Evolutionary conservation across 345 rosid species (phyloP), one percentile per base, ranked within the genome.

Genomic region (Pistacia vera): DNA sequence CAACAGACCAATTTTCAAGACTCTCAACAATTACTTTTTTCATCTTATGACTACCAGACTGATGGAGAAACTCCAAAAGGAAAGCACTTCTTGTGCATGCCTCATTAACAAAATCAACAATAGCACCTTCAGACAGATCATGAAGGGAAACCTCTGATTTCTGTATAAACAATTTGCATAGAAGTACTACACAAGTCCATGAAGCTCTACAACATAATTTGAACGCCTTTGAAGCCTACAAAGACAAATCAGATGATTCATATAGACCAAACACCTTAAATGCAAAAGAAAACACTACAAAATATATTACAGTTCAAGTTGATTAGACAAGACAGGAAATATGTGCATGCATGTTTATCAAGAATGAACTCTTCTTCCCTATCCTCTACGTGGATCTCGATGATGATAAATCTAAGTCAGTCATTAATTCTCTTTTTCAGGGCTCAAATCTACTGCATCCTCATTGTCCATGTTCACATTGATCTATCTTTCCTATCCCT

Each of bases 221-320:
- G 61, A 95, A 80, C n/a, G n/a, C 91, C 87, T 84, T 82, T 75
- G 90, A 90, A 77, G 97, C 97, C 98, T 93, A 90, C 77, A 82
- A 86, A 84, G 66, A 60, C 35, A 62, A 48, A 68, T 51, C 61
- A 78, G 9, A 71, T 52, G 30, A 75, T 20, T 54, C 67, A 63
- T 16, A 51, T 16, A 16, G 71, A 73, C 62, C 66, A 48, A 17
- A 33, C 25, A 35, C 33, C 52, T 72, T 51, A 10, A 57, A 55
- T 18, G 66, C 57, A 75, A 70, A 54, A 72, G 70, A 55, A 75
- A 48, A 54, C 14, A 69, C 10, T 54, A n/a, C 49, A 4, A 73
- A 61, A 12, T 48, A 72, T 71, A 28, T 56, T 49, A 20, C 44
- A 14, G 25, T 22, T 22, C 33, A 54, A 13, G 44, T 22, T 66